Base-by-base conservation (phyloP, 768 basidiomycete genomes). In the Mycena amicta region DNA sequence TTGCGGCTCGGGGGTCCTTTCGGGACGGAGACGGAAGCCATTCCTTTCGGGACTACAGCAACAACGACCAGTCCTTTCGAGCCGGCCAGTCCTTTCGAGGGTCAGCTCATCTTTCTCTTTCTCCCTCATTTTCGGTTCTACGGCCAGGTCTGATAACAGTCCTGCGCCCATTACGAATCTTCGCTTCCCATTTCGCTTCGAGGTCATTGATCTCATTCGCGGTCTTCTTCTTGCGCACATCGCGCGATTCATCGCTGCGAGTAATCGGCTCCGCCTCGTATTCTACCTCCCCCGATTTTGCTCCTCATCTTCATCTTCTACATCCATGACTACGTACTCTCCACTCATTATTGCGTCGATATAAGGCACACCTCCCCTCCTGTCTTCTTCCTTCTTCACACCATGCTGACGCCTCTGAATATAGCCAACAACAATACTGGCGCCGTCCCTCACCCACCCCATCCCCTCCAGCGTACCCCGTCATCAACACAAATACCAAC, bases 371-470 rank as follows among this genome's bases (percentile, higher is more conserved):
- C 43, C 47, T 28, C 26, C 22, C 6, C 47, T 28, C 47, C 27
- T 49, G 6, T 28, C 12, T 29, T 52, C 31, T 11, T 52, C 12
- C 22, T n/a, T 26, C 5, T 33, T 4, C n/a, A 11, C 31, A 5
- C 27, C 25, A 31, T 55, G 23, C 57, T 63, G 45, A 63, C 30
- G 13, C 13, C 20, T 20, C 18, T 12, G 16, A 43, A 12, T 55
- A 3, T 27, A 64, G 62, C 27, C 50, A 50, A 31, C 55, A 47
- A 50, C 59, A 26, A 55, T 40, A 43, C 73, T 77, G 65, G 71
- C 80, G 68, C 46, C 63, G 60, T 26, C 63, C 63, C 12, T 47
- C 53, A 40, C 45, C 52, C 26, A 60, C 65, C 8, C 54, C 63
- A 27, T 63, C 65, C 37, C 60, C 59, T 26, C 57, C 59, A 33